Percentiles rank a stretch among this genome's conserved stretches.
Evolutionary conservation across 768 basidiomycete genomes (phyloP).

Genomic region (Trametes cubensis): DNA sequence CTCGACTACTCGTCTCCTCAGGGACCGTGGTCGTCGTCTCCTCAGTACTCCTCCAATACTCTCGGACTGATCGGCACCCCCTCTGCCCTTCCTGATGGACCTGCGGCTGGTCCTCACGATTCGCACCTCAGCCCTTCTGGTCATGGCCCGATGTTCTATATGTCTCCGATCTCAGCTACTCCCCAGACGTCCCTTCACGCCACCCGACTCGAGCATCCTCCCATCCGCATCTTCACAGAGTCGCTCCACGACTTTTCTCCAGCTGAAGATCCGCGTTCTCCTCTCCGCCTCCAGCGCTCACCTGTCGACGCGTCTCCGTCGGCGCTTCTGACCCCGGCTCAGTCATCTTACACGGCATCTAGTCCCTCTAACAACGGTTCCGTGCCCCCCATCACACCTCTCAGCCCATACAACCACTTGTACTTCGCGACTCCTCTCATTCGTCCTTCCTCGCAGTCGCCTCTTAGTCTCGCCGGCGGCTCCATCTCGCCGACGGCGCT

Average conservation of each 20-base stretch:
- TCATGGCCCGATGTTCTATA: neutral
- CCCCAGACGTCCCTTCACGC: too few relatives aligned
- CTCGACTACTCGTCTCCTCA: neutral
- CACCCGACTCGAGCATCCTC: neutral
- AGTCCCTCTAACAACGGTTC: conserved; percentile 20
- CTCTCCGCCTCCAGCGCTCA: conserved; percentile 2
- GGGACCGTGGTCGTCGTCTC: neutral
- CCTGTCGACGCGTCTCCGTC: conserved; percentile 2
- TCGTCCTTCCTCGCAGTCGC: neutral
- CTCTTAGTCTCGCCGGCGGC: conserved; percentile 1
- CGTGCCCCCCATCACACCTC: conserved; percentile 12
- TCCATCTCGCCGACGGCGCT: neutral
- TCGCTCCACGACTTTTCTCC: neutral
- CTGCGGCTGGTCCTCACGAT: neutral
- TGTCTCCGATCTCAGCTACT: neutral
- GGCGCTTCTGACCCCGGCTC: conserved; percentile 1
- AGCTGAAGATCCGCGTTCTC: conserved; percentile 7
- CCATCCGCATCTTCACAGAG: conserved; percentile 21
- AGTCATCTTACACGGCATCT: conserved; percentile 1
- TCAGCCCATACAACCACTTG: neutral
- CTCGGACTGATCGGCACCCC: neutral
- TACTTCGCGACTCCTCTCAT: conserved; percentile 6
- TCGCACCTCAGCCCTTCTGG: neutral
- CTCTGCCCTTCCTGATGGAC: neutral
- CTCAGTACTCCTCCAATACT: neutral